Base-by-base conservation (phyloP, 2,329 filamentous ascomycete genomes). In the Sclerotinia nivalis region DNA sequence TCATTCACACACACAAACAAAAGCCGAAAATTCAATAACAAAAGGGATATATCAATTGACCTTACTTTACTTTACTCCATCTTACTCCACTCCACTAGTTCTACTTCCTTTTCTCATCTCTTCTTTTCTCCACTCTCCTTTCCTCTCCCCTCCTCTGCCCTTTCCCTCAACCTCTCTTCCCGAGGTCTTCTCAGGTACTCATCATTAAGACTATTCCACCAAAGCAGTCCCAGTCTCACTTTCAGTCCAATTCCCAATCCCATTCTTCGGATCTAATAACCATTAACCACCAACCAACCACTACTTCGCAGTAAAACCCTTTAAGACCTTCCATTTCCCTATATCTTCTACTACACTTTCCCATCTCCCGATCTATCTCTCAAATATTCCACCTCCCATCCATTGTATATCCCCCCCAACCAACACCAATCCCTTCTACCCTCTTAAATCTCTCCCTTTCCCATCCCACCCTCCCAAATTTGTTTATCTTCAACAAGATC, bases 171-270 rank as follows among this genome's bases (percentile, higher is more conserved):
- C 54, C 54, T 22, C 20, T n/a, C 18, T 7, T 37, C 20, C 13
- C 31, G 4, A 25, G n/a, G 13, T n/a, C 22, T 22, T 34, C 54
- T 34, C 31, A 28, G 22, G 28, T 56, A 34, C 50, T 68, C 55
- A 60, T 68, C 47, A 68, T 68, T 68, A 68, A 47, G 47, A 54
- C 55, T 34, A 59, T n/a, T 56, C 22, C n/a, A 18, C 9, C 28
- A 34, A 56, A 22, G 22, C 18, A 10, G 20, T 56, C 54, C 54
- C 31, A 56, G 40, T 15, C 54, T 25, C 25, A 54, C 15, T 43
- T 43, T 43, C 40, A 43, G 8, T 56, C 9, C 28, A 56, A 34
- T 22, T 43, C 13, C 28, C 54, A 37, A 31, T 56, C 54, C 58
- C 7, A 18, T 45, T n/a, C 40, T 18, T 45, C 25, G 25, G 45